phyloP scores from a whole-genome alignment of 179 eudicot genomes.

The Silene noctiflora region DNA sequence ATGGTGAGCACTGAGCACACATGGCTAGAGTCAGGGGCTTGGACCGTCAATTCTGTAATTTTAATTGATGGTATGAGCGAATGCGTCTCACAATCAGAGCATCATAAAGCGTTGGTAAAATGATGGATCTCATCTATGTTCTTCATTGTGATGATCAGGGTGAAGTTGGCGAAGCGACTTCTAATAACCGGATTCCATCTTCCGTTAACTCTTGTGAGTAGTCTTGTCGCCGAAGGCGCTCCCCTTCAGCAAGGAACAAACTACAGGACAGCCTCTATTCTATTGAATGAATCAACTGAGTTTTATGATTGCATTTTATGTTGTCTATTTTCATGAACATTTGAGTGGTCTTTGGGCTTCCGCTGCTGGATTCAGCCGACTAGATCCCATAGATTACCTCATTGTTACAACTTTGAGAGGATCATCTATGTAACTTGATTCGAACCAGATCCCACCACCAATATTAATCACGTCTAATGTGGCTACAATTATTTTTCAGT shows the following conservation, averaged over 20 bases:
- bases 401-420: too few relatives aligned
- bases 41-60: slow-evolving; percentile 13
- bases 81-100: slow-evolving; percentile 12
- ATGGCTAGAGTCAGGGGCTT: slow-evolving; percentile 3
- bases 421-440: too few relatives aligned
- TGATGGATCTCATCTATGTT: slow-evolving; percentile 10
- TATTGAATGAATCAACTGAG: background rate
- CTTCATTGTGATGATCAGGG: slow-evolving; percentile 2
- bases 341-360: too few relatives aligned
- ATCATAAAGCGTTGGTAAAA: background rate
- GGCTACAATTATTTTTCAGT: too few relatives aligned
- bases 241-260: background rate
- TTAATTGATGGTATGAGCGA: slow-evolving; percentile 11
- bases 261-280: background rate
- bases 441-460: too few relatives aligned
- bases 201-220: background rate
- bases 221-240: background rate
- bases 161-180: slow-evolving; percentile 19
- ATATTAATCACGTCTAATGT: too few relatives aligned
- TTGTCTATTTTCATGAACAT: too few relatives aligned
- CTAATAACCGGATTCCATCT: background rate
- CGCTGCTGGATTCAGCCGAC: too few relatives aligned
- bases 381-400: too few relatives aligned
- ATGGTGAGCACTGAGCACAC: slow-evolving; percentile 5
- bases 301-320: background rate